Percentiles rank a stretch among this genome's conserved stretches.
phyloP scores from a whole-genome alignment of 78 protist genomes.

The Chrysochromulina parva region DNA sequence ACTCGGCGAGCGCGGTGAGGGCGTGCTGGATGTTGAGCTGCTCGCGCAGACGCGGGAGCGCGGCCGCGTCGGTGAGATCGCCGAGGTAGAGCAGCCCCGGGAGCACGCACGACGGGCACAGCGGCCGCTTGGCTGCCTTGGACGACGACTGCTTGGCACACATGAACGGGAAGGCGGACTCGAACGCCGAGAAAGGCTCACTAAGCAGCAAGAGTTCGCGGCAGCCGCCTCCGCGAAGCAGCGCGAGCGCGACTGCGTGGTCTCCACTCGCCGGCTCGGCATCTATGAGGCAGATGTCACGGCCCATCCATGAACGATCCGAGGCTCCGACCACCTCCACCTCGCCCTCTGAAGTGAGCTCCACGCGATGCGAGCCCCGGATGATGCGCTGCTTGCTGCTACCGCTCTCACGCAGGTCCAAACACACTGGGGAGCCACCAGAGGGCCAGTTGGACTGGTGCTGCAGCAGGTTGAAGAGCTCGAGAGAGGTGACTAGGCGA shows the following conservation, averaged over 20 bases:
- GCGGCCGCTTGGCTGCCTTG: background rate
- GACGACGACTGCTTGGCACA: background rate
- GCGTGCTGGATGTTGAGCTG: background rate
- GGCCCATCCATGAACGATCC: background rate
- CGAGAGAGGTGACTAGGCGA: background rate
- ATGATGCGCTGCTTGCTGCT: background rate
- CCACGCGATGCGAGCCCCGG: background rate
- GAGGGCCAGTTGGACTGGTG: background rate
- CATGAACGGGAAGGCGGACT: background rate
- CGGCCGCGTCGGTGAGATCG: background rate
- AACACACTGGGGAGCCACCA: background rate
- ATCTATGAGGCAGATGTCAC: background rate
- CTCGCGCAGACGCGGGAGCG: background rate
- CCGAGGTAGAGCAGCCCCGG: background rate
- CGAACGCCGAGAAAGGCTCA: background rate
- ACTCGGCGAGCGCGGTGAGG: background rate
- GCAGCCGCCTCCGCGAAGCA: background rate
- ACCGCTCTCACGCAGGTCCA: background rate
- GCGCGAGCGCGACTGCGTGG: background rate
- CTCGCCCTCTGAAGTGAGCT: background rate
- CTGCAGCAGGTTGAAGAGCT: background rate
- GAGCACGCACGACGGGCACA: background rate
- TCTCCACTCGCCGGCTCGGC: background rate
- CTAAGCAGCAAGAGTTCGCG: background rate
- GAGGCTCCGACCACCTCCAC: background rate